Conservation (phyloP, 768 basidiomycete species). For the Phaeolepiota aurea region DNA sequence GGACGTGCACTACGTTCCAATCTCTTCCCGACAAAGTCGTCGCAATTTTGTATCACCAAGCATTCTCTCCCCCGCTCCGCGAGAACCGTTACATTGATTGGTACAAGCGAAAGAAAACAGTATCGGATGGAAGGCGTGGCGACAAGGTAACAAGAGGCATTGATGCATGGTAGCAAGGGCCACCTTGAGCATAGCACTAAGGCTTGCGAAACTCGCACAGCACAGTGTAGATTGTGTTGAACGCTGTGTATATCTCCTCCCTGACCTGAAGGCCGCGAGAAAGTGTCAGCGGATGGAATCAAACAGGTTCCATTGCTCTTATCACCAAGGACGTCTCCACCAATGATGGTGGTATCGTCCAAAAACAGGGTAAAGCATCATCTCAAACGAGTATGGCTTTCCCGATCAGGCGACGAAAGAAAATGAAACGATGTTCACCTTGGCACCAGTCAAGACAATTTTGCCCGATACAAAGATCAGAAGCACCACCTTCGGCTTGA, state of each 20-base stretch:
- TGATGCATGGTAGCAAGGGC: constrained; percentile 10
- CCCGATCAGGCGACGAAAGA: constrained; percentile 7
- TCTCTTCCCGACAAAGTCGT: constrained; percentile 19
- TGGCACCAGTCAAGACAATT: constrained; percentile 97
- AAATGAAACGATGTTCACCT: constrained; percentile 50
- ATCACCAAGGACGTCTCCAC: constrained; percentile 12
- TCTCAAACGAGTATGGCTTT: background rate
- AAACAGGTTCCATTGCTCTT: constrained; percentile 32
- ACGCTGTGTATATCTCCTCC: constrained; percentile 99
- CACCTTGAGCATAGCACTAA: constrained; percentile 20
- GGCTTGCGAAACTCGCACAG: constrained; percentile 92
- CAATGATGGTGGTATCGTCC: background rate
- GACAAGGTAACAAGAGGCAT: constrained; percentile 6
- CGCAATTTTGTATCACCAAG: constrained; percentile 10
- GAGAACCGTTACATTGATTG: constrained; percentile 4
- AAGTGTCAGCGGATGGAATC: constrained; percentile 41
- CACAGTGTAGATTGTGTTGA: constrained; percentile 99
- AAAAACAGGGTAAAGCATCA: constrained; percentile 3
- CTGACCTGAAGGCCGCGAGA: constrained; percentile 60
- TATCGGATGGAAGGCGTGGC: constrained; percentile 4
- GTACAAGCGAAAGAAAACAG: constrained; percentile 1
- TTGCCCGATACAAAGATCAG: constrained; percentile 99
- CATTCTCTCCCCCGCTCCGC: constrained; percentile 6
- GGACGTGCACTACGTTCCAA: constrained; percentile 42
- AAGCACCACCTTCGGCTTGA: constrained; percentile 97